phyloP scores from a whole-genome alignment of 2,329 filamentous ascomycete genomes.

The Harringtonia lauricola region DNA sequence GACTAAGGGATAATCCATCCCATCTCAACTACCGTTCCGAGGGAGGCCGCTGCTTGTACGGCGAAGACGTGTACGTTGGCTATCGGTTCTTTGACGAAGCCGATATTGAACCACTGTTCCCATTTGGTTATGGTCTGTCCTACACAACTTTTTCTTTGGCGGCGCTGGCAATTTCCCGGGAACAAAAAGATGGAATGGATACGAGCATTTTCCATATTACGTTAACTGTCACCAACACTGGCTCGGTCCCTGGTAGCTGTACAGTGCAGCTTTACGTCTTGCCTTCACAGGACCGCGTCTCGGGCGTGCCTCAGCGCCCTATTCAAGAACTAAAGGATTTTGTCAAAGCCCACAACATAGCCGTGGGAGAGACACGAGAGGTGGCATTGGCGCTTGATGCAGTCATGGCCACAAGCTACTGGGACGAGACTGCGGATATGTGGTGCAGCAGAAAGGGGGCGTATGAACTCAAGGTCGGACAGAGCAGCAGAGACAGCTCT shows the following conservation, averaged over 20 bases:
- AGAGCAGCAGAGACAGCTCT: not conserved
- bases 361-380: not conserved
- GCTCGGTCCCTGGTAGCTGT: too few relatives aligned
- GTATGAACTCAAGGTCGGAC: not conserved
- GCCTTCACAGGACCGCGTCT: too few relatives aligned
- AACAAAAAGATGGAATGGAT: too few relatives aligned
- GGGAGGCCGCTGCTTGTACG: slow-evolving; percentile 40
- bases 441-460: not conserved
- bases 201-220: too few relatives aligned
- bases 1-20: slow-evolving; percentile 58
- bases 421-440: not conserved
- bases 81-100: slow-evolving; percentile 71
- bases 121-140: slow-evolving; percentile 69
- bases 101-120: slow-evolving; percentile 47
- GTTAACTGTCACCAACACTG: too few relatives aligned
- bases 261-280: too few relatives aligned
- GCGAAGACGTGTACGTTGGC: slow-evolving; percentile 70
- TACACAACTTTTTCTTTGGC: slow-evolving; percentile 53
- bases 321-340: too few relatives aligned
- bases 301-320: too few relatives aligned
- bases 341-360: too few relatives aligned
- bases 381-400: not conserved
- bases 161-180: not conserved
- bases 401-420: not conserved
- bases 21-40: slow-evolving; percentile 66